A percentile compares a stretch with the other conserved stretches of the same genome.
Evolutionary conservation across 495 filamentous ascomycete genomes (phyloP).

Genomic region (Amphirosellinia nigrospora): DNA sequence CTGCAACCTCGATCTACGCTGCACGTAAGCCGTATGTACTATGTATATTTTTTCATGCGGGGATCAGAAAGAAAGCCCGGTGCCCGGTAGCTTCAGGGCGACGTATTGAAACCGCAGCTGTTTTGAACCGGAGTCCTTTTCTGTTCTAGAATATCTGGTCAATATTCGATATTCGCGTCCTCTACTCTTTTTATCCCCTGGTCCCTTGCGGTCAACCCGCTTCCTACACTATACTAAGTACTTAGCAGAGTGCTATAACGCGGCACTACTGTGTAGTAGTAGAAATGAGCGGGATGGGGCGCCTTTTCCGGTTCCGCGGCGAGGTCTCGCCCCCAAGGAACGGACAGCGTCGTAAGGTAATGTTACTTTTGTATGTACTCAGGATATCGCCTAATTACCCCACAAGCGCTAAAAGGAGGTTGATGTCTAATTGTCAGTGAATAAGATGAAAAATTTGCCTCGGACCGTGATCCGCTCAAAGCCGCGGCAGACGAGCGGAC

Average conservation of each 20-base stretch:
- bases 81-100: neutral
- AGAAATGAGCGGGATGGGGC: conserved; percentile 8
- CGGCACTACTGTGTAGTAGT: neutral
- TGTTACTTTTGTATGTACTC: too few relatives aligned
- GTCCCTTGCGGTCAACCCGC: neutral
- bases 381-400: conserved; percentile 6
- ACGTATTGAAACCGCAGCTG: conserved; percentile 8
- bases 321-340: neutral
- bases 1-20: conserved; percentile 5
- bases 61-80: neutral
- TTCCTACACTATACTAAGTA: conserved; percentile 1
- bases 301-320: neutral
- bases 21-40: neutral
- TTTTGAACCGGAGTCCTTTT: conserved; percentile 14
- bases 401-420: neutral
- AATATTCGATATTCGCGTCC: neutral
- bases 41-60: conserved; percentile 8
- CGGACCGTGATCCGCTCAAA: neutral
- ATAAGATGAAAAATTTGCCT: neutral
- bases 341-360: conserved; percentile 2
- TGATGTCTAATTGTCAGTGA: neutral
- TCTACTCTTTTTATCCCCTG: neutral
- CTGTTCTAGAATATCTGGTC: neutral
- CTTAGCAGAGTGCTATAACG: conserved; percentile 1
- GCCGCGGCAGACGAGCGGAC: neutral